Evolutionary conservation across 257 asterid species (phyloP), one percentile per base, ranked within the genome.

Genomic region (Solanum arcanum): DNA sequence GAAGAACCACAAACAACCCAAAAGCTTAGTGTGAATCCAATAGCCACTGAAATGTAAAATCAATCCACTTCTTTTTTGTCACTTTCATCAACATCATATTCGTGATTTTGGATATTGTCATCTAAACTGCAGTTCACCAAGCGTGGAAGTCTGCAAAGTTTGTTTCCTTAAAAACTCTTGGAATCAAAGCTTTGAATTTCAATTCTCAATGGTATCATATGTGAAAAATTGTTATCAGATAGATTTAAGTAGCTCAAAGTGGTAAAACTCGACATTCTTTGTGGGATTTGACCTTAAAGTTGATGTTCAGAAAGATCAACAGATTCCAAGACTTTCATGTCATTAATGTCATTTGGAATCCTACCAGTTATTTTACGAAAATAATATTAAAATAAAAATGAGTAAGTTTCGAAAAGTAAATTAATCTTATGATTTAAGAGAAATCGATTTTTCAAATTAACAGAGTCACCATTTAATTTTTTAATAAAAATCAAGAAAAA

Each of bases 261-360:
- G 31, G 5, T 3, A 23, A 76, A 76, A 76, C 23, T 80, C 5
- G n/a, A 62, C 12, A 85, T 31, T 8, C 86, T 81, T 14, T 3
- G 13, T 13, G 90, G 88, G 11, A 87, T 86, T 44, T 15, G 35
- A 29, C 89, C 86, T 7, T n/a, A 83, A 68, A 89, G 25, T 20
- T 89, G 56, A 49, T 89, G 83, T 59, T 21, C 6, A 20, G 12
- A 59, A 59, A 59, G 10, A 81, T 86, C 90, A 59, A 86, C 46
- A 12, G 86, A 88, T 75, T 83, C 78, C 25, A 86, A 9, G 20
- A 59, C 64, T 59, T 83, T 83, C 88, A 86, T 23, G 2, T 70
- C 59, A 25, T 60, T 88, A 70, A 90, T 88, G 15, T 44, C 73
- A 46, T 12, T 70, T n/a, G 91, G 93, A 68, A 92, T 88, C 76